Evolutionary conservation across 768 basidiomycete species (phyloP).

Genomic region (Serendipita sp.): DNA sequence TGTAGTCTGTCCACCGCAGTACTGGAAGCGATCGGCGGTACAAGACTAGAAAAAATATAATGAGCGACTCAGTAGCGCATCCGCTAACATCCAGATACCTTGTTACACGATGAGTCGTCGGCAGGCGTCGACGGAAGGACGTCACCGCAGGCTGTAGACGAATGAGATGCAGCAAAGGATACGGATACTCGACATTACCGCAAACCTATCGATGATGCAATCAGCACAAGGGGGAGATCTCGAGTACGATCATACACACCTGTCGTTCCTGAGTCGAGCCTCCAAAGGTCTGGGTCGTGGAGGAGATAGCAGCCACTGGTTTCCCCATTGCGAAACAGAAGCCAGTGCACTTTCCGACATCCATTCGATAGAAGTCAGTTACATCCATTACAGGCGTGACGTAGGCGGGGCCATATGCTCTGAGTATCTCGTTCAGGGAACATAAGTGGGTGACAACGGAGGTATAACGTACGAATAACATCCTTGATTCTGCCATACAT

Average conservation of each 20-base stretch:
- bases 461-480: no score
- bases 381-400: background rate
- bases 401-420: no score
- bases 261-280: background rate
- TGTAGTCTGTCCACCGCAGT: no score
- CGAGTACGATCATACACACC: background rate
- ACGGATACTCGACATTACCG: background rate
- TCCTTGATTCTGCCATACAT: no score
- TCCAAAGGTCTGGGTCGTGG: background rate
- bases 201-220: background rate
- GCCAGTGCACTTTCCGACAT: background rate
- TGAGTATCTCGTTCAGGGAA: no score
- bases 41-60: no score
- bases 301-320: background rate
- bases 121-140: background rate
- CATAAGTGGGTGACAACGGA: no score
- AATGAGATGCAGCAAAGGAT: background rate
- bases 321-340: background rate
- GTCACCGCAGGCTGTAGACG: background rate
- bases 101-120: background rate
- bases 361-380: background rate
- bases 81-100: background rate
- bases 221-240: background rate
- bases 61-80: no score
- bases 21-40: no score